Conservation (phyloP, 371 early-diverging fungal species). For the Mortierella sp. region DNA sequence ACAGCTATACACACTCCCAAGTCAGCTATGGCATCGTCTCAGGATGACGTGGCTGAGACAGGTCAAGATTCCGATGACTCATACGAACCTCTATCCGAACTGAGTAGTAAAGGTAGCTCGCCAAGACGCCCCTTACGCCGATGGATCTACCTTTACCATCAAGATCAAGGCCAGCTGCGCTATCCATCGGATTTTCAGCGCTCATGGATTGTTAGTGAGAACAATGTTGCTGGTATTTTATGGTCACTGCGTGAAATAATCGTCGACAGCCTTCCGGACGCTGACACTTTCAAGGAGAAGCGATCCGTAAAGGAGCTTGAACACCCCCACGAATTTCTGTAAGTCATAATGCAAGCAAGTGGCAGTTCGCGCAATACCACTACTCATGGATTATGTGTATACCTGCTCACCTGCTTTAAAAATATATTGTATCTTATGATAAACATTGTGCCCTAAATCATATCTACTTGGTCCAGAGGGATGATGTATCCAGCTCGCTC, state of each 20-base stretch:
- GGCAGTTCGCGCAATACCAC: background rate
- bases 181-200: slow-evolving; percentile 13
- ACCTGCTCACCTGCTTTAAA: slow-evolving; percentile 4
- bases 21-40: background rate
- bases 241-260: slow-evolving; percentile 8
- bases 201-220: background rate
- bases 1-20: background rate
- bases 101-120: slow-evolving; percentile 5
- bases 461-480: slow-evolving; percentile 6
- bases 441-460: slow-evolving; percentile 4
- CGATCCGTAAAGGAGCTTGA: slow-evolving; percentile 11
- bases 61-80: slow-evolving; percentile 3
- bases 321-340: slow-evolving; percentile 11
- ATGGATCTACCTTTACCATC: slow-evolving; percentile 12
- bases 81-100: slow-evolving; percentile 6
- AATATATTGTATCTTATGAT: slow-evolving; percentile 2
- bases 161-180: slow-evolving; percentile 12
- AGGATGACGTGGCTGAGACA: background rate
- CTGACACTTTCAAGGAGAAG: slow-evolving; percentile 1
- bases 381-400: no score
- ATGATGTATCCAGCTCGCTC: slow-evolving; percentile 14
- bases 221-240: slow-evolving; percentile 8
- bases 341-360: background rate
- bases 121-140: slow-evolving; percentile 3
- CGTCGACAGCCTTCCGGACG: slow-evolving; percentile 7